A percentile compares a stretch with the other conserved stretches of the same genome.
Conservation (phyloP, 2,329 filamentous ascomycete species). For the Thermochaetoides dissita region DNA sequence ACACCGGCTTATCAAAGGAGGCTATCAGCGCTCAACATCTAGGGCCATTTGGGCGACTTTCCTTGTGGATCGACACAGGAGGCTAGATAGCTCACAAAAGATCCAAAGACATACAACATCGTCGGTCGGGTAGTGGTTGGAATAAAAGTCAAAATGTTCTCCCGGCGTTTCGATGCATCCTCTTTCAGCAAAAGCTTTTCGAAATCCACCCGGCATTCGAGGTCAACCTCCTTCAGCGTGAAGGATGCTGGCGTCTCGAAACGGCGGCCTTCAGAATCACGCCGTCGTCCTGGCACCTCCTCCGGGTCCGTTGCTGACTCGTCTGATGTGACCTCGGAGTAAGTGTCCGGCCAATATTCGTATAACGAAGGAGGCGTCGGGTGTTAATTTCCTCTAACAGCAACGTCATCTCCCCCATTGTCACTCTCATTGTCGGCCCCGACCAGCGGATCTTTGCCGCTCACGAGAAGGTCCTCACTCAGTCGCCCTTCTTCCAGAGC, state of each 20-base stretch:
- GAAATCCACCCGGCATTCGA: conserved; percentile 35
- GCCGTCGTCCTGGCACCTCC: conserved; percentile 34
- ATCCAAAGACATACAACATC: too few species aligned
- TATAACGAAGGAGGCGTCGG: too few species aligned
- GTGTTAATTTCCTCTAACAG: conserved; percentile 20
- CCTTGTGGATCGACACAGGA: too few species aligned
- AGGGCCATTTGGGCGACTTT: too few species aligned
- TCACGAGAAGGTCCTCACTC: conserved; percentile 70
- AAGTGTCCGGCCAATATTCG: conserved; percentile 14
- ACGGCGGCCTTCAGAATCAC: conserved; percentile 35
- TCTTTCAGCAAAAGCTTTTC: conserved; percentile 36
- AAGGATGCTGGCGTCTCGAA: conserved; percentile 41
- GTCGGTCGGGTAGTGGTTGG: too few species aligned
- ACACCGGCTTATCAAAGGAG: too few species aligned
- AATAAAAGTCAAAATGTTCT: conserved; percentile 29
- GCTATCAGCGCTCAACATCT: too few species aligned
- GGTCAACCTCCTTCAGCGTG: conserved; percentile 40
- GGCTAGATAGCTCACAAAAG: too few species aligned
- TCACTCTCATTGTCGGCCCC: conserved; percentile 67
- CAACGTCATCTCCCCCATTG: conserved; percentile 50
- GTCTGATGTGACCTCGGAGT: conserved; percentile 30
- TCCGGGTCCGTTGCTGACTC: conserved; percentile 28
- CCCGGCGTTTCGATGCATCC: conserved; percentile 28
- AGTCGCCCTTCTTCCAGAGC: conserved; percentile 65
- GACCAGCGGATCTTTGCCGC: conserved; percentile 81